phyloP scores from a whole-genome alignment of 805 yeast species.

The Candida manassasensis region DNA sequence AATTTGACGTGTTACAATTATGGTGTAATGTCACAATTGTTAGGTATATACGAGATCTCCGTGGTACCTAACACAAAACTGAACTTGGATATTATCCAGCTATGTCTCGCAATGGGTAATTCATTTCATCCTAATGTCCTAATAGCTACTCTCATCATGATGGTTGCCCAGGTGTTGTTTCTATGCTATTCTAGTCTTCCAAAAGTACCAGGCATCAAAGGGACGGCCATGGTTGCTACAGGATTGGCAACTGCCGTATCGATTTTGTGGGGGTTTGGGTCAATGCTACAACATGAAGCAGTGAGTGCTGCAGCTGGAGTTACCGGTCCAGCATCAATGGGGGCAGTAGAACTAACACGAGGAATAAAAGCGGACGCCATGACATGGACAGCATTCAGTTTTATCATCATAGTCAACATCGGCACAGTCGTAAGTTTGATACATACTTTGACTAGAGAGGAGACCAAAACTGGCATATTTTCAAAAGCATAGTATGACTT shows the following conservation, averaged over 20 bases:
- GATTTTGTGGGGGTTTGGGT: constrained; percentile 59
- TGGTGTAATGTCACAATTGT: constrained; percentile 18
- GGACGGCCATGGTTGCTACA: constrained; percentile 11
- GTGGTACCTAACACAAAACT: constrained; percentile 5
- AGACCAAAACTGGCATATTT: too few species aligned
- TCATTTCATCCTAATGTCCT: constrained; percentile 53
- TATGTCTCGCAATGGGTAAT: constrained; percentile 43
- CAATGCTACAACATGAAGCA: constrained; percentile 62
- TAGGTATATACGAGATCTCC: constrained; percentile 22
- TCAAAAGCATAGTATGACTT: too few species aligned
- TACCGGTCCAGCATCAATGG: constrained; percentile 48
- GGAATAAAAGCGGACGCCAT: constrained; percentile 54
- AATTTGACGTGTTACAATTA: constrained; percentile 34
- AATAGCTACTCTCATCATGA: constrained; percentile 43
- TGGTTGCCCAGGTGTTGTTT: constrained; percentile 36
- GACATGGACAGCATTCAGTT: constrained; percentile 58
- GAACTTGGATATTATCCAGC: constrained; percentile 39
- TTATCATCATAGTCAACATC: constrained; percentile 37
- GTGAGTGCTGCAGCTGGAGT: constrained; percentile 40
- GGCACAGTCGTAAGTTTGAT: constrained; percentile 19
- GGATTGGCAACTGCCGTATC: constrained; percentile 30
- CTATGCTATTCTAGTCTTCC: constrained; percentile 46
- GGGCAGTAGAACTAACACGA: constrained; percentile 35
- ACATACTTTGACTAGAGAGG: background rate
- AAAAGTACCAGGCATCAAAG: constrained; percentile 39